Base-by-base conservation (phyloP, 2,329 filamentous ascomycete genomes). In the Fusarium temperatum region DNA sequence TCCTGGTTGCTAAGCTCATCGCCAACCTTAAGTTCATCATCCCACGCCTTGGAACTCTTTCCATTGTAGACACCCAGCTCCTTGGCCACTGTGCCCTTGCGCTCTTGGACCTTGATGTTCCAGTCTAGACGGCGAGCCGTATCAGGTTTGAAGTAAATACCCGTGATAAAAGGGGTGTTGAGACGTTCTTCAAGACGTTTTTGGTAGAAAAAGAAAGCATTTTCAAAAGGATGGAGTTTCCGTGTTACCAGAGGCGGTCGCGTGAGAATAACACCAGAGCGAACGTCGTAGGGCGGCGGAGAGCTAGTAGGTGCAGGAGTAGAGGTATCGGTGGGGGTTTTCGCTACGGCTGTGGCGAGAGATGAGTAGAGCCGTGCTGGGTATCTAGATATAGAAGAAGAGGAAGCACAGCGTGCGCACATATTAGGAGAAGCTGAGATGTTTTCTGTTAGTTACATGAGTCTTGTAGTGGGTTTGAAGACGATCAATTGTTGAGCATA, bases 181-280 rank as follows among this genome's bases (percentile, higher is more conserved):
- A 98, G 88, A 48, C 96, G 93, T 87, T 99, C 96, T 83, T 98
- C 98, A 69, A 99, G 89, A 20, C 96, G 94, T 78, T 96, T 96
- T 85, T 99, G 96, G 86, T 99, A 99, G 82, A 99, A 95, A 87
- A 93, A 98, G 85, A 93, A 98, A 73, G 96, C 89, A 80, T 94
- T 93, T 84, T 99, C 96, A 84, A 99, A 98, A 18, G 94, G 88
- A 39, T 93, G 93, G 61, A 96, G 91, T 70, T 92, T 88, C 75
- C 93, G 92, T 32, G 96, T 98, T 78, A 99, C 88, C 67, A 97
- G 87, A 12, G 96, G 96, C 54, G 96, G 90, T 35, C 96, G 94
- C 51, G 95, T 96, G 73, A 99, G 90, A 76, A 98, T 90, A 68
- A 98, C 88, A 73, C 94, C 93, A 66, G 88, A 87, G 66, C 85